Evolutionary conservation across 1,284 basidiomycete genomes (phyloP).

Genomic region (Lentinus polychrous): DNA sequence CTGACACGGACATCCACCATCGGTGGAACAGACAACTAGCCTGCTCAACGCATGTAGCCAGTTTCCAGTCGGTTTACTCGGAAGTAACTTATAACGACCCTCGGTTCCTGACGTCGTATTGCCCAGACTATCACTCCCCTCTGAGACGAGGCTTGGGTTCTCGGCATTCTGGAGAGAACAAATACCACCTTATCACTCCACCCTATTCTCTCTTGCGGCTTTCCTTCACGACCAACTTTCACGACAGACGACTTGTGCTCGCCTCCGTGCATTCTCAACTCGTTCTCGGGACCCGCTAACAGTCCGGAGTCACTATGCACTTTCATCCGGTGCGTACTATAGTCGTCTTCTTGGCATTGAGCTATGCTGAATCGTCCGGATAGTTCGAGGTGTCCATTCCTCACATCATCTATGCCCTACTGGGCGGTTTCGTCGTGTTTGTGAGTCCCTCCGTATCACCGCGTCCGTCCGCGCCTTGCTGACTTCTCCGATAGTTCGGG

Average conservation of each 20-base stretch:
- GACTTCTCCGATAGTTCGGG: slow-evolving; percentile 58
- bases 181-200: slow-evolving; percentile 2
- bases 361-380: background rate
- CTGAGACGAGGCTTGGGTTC: background rate
- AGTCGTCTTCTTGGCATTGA: background rate
- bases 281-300: no score
- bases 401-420: slow-evolving; percentile 75
- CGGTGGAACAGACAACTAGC: no score
- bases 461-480: slow-evolving; percentile 5
- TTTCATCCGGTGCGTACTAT: slow-evolving; percentile 19
- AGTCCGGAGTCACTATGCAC: slow-evolving; percentile 10
- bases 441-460: slow-evolving; percentile 34
- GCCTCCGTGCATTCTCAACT: no score
- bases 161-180: background rate
- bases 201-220: slow-evolving; percentile 6
- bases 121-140: no score
- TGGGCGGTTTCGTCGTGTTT: slow-evolving; percentile 78
- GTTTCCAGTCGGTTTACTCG: no score
- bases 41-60: no score
- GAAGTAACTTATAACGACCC: no score
- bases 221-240: slow-evolving; percentile 2
- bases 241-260: slow-evolving; percentile 3
- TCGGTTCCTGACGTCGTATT: no score
- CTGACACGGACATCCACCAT: no score
- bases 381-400: slow-evolving; percentile 67